These are phyloP conservation scores for Dipteronia dyeriana DNA, from an alignment of 345 rosid species.

Conservation along the genomic window DNA sequence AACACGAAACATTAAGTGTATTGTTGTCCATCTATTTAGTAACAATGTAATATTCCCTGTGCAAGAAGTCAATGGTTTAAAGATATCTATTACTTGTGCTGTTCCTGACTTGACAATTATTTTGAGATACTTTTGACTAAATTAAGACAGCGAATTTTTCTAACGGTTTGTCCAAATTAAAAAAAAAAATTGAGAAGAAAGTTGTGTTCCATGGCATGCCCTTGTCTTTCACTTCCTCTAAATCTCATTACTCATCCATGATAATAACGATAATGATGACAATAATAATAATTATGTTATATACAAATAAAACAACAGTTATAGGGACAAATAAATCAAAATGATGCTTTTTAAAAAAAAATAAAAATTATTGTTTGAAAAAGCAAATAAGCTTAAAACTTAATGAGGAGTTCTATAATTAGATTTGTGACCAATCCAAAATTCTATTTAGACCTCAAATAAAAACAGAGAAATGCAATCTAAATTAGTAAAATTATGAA, in stretches of 20 bases:
- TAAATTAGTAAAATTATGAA: neutral
- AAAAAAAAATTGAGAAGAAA: no score
- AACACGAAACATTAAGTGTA: neutral
- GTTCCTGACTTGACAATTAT: neutral
- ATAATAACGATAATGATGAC: no score
- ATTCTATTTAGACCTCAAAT: neutral
- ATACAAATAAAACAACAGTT: no score
- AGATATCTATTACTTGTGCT: no score
- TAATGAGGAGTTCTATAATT: no score
- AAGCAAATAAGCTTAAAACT: no score
- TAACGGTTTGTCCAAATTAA: neutral
- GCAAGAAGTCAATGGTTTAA: neutral
- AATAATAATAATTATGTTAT: no score
- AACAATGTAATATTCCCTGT: neutral
- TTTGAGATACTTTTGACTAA: neutral
- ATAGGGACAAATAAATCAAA: no score
- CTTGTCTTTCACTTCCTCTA: neutral
- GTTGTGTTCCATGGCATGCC: neutral
- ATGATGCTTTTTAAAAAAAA: no score
- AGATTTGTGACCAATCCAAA: neutral
- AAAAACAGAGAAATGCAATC: neutral
- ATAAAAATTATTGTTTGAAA: no score
- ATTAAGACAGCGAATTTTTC: no score
- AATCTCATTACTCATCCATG: no score
- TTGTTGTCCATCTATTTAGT: neutral